Conservation (phyloP, 2,329 filamentous ascomycete species). For the Sphaerulina vaccinii region DNA sequence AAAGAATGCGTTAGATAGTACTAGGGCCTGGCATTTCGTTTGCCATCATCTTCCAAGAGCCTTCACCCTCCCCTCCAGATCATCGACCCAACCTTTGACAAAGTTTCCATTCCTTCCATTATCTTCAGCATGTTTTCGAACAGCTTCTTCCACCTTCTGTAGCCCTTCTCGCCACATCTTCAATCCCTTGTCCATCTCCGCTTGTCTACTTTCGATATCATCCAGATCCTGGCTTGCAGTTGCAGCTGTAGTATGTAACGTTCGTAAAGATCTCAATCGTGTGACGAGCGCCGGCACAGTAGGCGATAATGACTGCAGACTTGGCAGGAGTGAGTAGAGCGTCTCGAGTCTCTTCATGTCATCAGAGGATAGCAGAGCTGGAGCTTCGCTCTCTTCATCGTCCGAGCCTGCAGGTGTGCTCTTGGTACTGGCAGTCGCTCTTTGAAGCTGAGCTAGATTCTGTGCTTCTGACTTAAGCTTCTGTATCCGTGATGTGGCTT, state of each 20-base stretch:
- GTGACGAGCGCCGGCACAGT: constrained; percentile 83
- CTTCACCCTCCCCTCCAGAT: constrained; percentile 74
- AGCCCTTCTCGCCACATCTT: constrained; percentile 81
- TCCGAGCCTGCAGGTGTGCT: constrained; percentile 13
- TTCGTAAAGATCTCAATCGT: constrained; percentile 75
- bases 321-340: constrained; percentile 82
- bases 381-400: constrained; percentile 39
- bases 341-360: constrained; percentile 86
- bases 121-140: constrained; percentile 66
- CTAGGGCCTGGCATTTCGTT: not conserved
- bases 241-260: constrained; percentile 84
- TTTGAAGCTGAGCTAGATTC: constrained; percentile 58
- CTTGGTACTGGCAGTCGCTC: constrained; percentile 8
- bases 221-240: constrained; percentile 75
- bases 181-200: constrained; percentile 79
- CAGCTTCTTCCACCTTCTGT: constrained; percentile 71
- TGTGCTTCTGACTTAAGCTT: constrained; percentile 62
- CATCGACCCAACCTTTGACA: constrained; percentile 87
- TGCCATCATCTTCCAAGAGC: constrained; percentile 22
- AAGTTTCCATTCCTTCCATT: constrained; percentile 78
- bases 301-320: constrained; percentile 82
- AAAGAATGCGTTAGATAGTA: not conserved
- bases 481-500: constrained; percentile 35
- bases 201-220: constrained; percentile 74
- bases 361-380: constrained; percentile 49